Evolutionary conservation across 1,284 basidiomycete species (phyloP), one percentile per base, ranked within the genome.

Genomic region (Heterobasidion irregulare): DNA sequence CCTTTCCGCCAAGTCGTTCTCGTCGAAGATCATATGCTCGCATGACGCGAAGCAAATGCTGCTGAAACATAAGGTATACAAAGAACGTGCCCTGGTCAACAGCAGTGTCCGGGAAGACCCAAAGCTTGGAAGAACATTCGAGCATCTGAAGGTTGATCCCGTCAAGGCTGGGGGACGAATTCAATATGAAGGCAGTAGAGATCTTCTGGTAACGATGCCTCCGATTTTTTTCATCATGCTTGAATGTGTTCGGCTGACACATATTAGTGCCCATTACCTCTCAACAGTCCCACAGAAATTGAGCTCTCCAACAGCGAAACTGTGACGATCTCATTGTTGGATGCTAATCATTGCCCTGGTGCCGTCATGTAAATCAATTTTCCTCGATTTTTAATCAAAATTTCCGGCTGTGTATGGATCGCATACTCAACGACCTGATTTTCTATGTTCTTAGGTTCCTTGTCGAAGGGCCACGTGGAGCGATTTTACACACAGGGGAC

Each of bases 301-400:
- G 79, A 84, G 16, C 70, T 94, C 18, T 76, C 72, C 8, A 75
- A 79, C 6, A 73, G 73, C 8, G 80, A 86, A 56, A 69, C 66
- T 0, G 80, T 94, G 2, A 84, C 75, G 0, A 78, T 97, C 56
- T 96, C 93, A 0, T 75, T 92, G 2, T 71, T 98, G 13, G 89
- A 95, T 62, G 94, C 95, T 1, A 98, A 98, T 65, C 95, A 98
- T 66, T 97, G 94, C 68, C 93, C 92, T 9, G 95, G 95, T 0
- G 86, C 92, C 0, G 83, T 92, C 34, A 97, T 98, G 94, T 94
- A 63, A 49, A 83, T 68, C 13, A 0, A 33, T 34, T 16, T 47
- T 26, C 2, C 2, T 18, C 18, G 18, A 18, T 16, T 9, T 47
- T 19, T 47, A 10, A 16, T 4, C 2, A 19, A 9, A 3, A 16